These are phyloP conservation scores for Hortiboletus flavorubellus DNA, from an alignment of 768 basidiomycete species.

Conservation along the genomic window DNA sequence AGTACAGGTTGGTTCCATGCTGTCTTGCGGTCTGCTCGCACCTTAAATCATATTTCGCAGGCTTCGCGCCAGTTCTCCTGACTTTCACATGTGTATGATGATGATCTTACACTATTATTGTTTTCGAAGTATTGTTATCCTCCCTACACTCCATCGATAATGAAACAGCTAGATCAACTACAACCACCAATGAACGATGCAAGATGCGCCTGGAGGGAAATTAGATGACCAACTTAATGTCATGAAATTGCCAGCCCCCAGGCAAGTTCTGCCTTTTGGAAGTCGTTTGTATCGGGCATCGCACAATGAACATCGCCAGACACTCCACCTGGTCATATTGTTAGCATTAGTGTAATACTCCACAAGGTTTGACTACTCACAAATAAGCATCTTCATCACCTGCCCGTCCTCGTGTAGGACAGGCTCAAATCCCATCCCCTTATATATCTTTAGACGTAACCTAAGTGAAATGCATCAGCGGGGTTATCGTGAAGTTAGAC, in stretches of 20 bases:
- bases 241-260: slow-evolving; percentile 38
- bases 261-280: slow-evolving; percentile 28
- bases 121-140: slow-evolving; percentile 6
- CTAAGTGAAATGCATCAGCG: slow-evolving; percentile 34
- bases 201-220: neutral
- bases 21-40: neutral
- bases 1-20: slow-evolving; percentile 5
- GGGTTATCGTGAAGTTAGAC: neutral
- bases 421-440: slow-evolving; percentile 69
- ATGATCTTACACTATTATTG: slow-evolving; percentile 1
- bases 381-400: slow-evolving; percentile 60
- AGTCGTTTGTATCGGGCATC: slow-evolving; percentile 26
- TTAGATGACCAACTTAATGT: neutral
- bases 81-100: neutral
- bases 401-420: slow-evolving; percentile 51
- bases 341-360: neutral
- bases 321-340: slow-evolving; percentile 39
- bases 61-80: slow-evolving; percentile 6
- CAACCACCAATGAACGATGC: neutral
- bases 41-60: slow-evolving; percentile 5
- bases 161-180: neutral
- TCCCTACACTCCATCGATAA: slow-evolving; percentile 2
- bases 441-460: slow-evolving; percentile 64
- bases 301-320: slow-evolving; percentile 41
- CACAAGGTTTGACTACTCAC: slow-evolving; percentile 40